Conservation (phyloP, 495 filamentous ascomycete genomes). For the Aspergillus heteromorphus region DNA sequence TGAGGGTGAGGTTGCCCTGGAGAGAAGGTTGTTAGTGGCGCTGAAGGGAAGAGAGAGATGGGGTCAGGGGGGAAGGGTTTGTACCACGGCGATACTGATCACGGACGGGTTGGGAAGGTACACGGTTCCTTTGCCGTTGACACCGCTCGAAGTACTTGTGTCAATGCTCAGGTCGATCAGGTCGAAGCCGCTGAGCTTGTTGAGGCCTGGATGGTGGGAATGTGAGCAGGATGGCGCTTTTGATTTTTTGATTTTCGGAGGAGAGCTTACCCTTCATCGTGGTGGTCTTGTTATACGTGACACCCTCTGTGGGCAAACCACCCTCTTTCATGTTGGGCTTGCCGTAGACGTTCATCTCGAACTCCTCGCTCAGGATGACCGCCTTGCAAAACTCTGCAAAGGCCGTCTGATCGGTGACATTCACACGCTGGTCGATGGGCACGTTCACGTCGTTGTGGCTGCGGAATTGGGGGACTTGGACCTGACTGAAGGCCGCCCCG, state of each 20-base stretch:
- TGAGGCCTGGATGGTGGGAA: constrained; percentile 43
- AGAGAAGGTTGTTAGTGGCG: constrained; percentile 5
- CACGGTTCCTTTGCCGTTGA: constrained; percentile 60
- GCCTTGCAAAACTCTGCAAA: constrained; percentile 54
- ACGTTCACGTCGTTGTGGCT: constrained; percentile 49
- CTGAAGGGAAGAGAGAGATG: constrained; percentile 4
- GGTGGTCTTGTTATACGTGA: constrained; percentile 53
- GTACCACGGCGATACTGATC: constrained; percentile 59
- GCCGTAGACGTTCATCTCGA: constrained; percentile 54
- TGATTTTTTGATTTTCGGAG: not conserved
- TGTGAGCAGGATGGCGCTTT: too few relatives aligned
- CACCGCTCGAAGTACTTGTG: constrained; percentile 32
- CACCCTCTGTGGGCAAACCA: constrained; percentile 39
- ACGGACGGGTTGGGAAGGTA: constrained; percentile 67
- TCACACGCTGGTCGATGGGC: constrained; percentile 49
- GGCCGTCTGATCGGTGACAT: constrained; percentile 46
- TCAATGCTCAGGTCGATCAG: constrained; percentile 43
- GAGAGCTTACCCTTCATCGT: constrained; percentile 50
- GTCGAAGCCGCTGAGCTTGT: constrained; percentile 54
- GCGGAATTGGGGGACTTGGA: constrained; percentile 50
- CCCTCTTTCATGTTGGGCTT: constrained; percentile 49
- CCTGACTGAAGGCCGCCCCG: constrained; percentile 50
- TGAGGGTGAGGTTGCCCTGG: constrained; percentile 62
- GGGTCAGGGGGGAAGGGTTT: not conserved
- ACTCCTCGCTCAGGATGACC: constrained; percentile 51